A percentile compares a stretch with the other conserved stretches of the same genome.
Conservation (phyloP, 2,329 filamentous ascomycete species). For the Epichloe hybrida region DNA sequence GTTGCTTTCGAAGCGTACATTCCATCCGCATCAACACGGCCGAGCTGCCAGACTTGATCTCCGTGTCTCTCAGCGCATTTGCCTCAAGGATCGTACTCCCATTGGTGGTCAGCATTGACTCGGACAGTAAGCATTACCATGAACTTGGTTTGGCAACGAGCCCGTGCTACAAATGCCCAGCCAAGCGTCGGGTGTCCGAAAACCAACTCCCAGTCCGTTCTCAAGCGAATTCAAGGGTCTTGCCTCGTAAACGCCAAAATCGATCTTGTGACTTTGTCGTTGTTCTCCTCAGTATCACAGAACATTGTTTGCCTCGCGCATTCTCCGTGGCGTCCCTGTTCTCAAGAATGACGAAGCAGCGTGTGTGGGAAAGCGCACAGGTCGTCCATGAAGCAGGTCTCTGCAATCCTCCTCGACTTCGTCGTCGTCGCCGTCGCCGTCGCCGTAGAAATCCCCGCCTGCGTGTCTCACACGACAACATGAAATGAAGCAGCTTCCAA, state of each 20-base stretch:
- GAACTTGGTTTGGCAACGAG: background rate
- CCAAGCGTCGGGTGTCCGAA: background rate
- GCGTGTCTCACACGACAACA: constrained; percentile 3
- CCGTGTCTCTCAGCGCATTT: background rate
- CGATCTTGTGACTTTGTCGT: background rate
- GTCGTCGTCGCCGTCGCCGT: too few species aligned
- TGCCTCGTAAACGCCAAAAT: background rate
- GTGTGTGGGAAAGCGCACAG: constrained; percentile 21
- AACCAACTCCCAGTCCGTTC: background rate
- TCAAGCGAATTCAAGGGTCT: background rate
- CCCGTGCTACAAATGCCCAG: background rate
- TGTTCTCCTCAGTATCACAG: constrained; percentile 8
- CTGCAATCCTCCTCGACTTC: constrained; percentile 10
- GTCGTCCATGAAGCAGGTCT: constrained; percentile 1
- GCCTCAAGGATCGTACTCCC: background rate
- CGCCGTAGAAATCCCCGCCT: constrained; percentile 8
- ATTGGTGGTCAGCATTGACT: background rate
- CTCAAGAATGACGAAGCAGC: constrained; percentile 27
- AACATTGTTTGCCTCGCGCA: constrained; percentile 23
- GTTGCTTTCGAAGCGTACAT: too few species aligned
- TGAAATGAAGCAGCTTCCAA: constrained; percentile 4
- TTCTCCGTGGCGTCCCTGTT: constrained; percentile 27
- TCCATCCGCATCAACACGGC: background rate
- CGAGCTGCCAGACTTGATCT: background rate
- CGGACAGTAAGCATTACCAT: background rate